phyloP scores from a whole-genome alignment of 2,329 filamentous ascomycete species.

The Scolecobasidium constrictum region DNA sequence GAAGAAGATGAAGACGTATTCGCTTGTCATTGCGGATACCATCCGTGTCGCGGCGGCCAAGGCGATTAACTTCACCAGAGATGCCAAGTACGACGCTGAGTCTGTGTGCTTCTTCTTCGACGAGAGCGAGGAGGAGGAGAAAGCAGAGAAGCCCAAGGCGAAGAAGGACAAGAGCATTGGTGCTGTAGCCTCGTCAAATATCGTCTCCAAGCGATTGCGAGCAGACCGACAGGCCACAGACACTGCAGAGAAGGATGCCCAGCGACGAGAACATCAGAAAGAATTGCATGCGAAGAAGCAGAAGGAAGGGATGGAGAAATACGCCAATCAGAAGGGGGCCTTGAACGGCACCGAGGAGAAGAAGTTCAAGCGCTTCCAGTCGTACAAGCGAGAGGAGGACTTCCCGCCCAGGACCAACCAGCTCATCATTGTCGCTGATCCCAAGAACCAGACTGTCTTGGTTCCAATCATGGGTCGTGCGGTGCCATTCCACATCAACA shows the following conservation, averaged over 20 bases:
- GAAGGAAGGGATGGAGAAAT: conserved; percentile 73
- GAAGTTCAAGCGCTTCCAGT: conserved; percentile 98
- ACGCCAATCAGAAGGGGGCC: conserved; percentile 72
- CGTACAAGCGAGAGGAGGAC: conserved; percentile 96
- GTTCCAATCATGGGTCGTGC: conserved; percentile 95
- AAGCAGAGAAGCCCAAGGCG: conserved; percentile 74
- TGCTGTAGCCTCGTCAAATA: conserved; percentile 87
- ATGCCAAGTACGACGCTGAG: conserved; percentile 83
- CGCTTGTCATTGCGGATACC: conserved; percentile 83
- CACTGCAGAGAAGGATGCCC: conserved; percentile 81
- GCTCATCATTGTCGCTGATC: conserved; percentile 79
- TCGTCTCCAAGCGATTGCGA: conserved; percentile 84
- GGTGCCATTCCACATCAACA: conserved; percentile 95
- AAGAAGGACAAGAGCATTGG: conserved; percentile 76
- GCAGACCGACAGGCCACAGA: conserved; percentile 81
- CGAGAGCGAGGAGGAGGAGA: conserved; percentile 80
- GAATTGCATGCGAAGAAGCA: conserved; percentile 82
- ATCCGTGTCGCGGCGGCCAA: conserved; percentile 75
- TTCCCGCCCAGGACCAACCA: conserved; percentile 75
- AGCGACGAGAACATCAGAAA: conserved; percentile 83
- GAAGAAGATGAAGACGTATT: conserved; percentile 81
- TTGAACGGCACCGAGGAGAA: conserved; percentile 89
- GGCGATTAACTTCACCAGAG: conserved; percentile 81
- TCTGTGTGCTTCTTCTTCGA: conserved; percentile 98
- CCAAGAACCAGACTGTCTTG: conserved; percentile 81